A percentile compares a stretch with the other conserved stretches of the same genome.
These are phyloP conservation scores for Auricularia sp. DNA, from an alignment of 768 basidiomycete species.

Conservation along the genomic window DNA sequence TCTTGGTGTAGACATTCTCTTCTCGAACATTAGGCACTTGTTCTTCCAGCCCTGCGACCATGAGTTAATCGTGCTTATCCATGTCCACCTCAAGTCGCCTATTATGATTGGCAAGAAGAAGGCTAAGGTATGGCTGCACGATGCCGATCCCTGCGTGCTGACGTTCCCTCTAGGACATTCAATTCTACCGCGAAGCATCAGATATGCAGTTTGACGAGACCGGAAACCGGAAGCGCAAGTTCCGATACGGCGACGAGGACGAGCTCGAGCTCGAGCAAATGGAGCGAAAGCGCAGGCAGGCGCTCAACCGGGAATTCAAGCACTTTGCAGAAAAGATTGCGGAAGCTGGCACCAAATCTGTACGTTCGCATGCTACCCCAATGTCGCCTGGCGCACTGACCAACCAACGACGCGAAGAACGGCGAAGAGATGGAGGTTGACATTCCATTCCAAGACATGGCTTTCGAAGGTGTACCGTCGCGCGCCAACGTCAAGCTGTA, in stretches of 20 bases:
- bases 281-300: slow-evolving; percentile 79
- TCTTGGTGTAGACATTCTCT: slow-evolving; percentile 63
- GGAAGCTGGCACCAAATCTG: slow-evolving; percentile 68
- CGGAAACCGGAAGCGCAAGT: slow-evolving; percentile 95
- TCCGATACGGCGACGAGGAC: slow-evolving; percentile 96
- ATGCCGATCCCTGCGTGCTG: slow-evolving; percentile 3
- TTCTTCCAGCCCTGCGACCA: slow-evolving; percentile 99
- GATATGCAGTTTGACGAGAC: slow-evolving; percentile 99
- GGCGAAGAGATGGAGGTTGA: slow-evolving; percentile 88
- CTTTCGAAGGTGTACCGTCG: slow-evolving; percentile 95
- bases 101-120: slow-evolving; percentile 99
- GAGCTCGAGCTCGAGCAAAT: slow-evolving; percentile 99
- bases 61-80: slow-evolving; percentile 88
- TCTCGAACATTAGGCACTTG: slow-evolving; percentile 94
- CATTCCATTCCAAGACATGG: slow-evolving; percentile 93
- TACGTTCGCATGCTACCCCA: slow-evolving; percentile 28
- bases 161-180: slow-evolving; percentile 60
- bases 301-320: slow-evolving; percentile 91
- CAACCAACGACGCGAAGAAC: slow-evolving; percentile 29
- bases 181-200: slow-evolving; percentile 96
- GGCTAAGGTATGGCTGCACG: slow-evolving; percentile 55
- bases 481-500: slow-evolving; percentile 89
- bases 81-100: slow-evolving; percentile 86
- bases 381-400: slow-evolving; percentile 3
- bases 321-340: slow-evolving; percentile 87